These are phyloP conservation scores for Verticillium isaacii DNA, from an alignment of 2,329 filamentous ascomycete genomes.

Conservation along the genomic window DNA sequence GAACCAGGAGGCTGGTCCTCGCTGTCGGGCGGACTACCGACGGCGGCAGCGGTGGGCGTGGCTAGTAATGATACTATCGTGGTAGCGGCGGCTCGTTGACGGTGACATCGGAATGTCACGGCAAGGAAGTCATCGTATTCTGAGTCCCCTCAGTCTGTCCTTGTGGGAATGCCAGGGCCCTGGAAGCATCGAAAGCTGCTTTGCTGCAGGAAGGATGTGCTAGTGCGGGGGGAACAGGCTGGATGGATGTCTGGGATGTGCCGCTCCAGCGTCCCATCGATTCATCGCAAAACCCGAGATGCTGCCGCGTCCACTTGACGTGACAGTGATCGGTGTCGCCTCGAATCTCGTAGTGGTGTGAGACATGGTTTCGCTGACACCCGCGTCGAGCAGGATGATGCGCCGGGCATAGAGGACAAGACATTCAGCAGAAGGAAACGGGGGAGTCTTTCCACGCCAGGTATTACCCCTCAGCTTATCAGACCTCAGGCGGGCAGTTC, in stretches of 20 bases:
- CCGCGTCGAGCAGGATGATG: too few relatives aligned
- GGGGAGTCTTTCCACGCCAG: too few relatives aligned
- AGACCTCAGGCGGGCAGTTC: neutral
- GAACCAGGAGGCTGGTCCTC: neutral
- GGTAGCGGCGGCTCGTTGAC: neutral
- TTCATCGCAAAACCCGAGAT: too few relatives aligned
- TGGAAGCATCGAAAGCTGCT: neutral
- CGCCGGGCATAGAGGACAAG: too few relatives aligned
- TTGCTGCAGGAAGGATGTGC: neutral
- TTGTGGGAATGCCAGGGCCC: neutral
- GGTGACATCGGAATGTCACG: neutral
- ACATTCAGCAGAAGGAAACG: too few relatives aligned
- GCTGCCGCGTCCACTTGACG: too few relatives aligned
- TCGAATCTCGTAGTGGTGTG: too few relatives aligned
- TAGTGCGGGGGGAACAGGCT: neutral
- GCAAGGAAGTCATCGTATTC: neutral
- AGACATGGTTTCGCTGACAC: too few relatives aligned
- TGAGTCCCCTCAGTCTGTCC: neutral
- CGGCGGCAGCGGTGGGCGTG: neutral
- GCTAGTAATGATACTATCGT: neutral
- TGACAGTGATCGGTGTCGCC: too few relatives aligned
- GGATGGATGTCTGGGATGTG: too few relatives aligned
- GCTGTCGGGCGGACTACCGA: neutral
- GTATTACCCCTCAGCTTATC: neutral
- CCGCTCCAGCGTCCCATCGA: too few relatives aligned